phyloP scores from a whole-genome alignment of 2,329 filamentous ascomycete species.

The Helotiales sp. region DNA sequence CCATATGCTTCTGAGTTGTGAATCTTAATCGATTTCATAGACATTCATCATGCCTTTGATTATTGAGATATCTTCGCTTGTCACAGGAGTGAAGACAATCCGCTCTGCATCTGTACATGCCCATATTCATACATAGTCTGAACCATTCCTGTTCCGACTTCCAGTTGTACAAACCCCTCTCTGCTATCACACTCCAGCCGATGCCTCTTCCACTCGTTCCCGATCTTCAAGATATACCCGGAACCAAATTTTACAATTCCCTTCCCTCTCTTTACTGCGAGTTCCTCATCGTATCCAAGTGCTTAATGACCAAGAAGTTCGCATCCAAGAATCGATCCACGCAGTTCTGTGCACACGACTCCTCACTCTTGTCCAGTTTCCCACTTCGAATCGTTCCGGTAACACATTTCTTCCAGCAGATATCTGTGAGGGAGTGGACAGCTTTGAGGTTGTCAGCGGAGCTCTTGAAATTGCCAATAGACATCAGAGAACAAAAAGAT shows the following conservation, averaged over 20 bases:
- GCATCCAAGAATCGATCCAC: slow-evolving; percentile 92
- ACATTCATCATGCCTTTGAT: not conserved
- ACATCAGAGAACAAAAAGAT: not conserved
- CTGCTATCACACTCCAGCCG: not conserved
- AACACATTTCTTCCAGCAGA: slow-evolving; percentile 95
- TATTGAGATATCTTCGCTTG: not conserved
- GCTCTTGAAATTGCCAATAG: not conserved
- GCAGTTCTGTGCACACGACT: slow-evolving; percentile 86
- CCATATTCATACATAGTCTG: not conserved
- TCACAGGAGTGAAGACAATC: slow-evolving; percentile 17
- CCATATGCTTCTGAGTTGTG: slow-evolving; percentile 6
- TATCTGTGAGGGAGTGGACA: slow-evolving; percentile 68
- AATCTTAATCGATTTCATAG: not conserved
- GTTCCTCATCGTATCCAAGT: slow-evolving; percentile 67
- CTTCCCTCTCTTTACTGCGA: slow-evolving; percentile 6
- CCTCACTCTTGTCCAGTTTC: slow-evolving; percentile 74
- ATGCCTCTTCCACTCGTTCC: not conserved
- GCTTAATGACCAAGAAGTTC: slow-evolving; percentile 80
- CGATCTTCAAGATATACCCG: too few species aligned
- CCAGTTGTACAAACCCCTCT: not conserved
- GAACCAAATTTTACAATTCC: not conserved
- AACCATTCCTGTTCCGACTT: not conserved
- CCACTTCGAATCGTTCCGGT: slow-evolving; percentile 69
- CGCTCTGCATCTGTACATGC: not conserved
- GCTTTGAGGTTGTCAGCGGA: slow-evolving; percentile 39